Base-by-base conservation (phyloP, 169 alveolate genomes). In the Cyclospora cayetanensis region DNA sequence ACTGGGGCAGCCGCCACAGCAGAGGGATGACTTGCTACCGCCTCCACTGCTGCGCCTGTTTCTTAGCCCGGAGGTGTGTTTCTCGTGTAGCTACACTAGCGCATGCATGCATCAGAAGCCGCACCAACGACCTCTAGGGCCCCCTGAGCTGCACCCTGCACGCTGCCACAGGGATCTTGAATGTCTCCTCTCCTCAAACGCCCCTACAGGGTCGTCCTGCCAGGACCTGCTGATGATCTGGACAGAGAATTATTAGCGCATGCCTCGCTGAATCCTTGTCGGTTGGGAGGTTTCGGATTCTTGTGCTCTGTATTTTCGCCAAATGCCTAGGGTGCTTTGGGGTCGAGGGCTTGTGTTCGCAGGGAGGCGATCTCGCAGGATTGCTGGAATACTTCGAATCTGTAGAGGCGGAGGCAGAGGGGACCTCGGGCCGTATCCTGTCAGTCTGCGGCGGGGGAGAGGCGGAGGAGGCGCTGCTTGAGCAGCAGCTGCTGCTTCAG, bases 401-500 rank as follows among this genome's bases (percentile, higher is more conserved):
- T 18, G 66, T 76, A 5, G 66, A 39, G 0, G 86, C 86, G 0
- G 66, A 37, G 42, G 86, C 68, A 42, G 66, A 4, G 41, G 60
- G 60, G 60, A 7, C 7, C n/a, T 22, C 34, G 41, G 53, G 11
- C 55, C 34, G 60, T 4, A 27, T 65, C 0, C 39, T 76, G 39
- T 72, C 83, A 15, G 34, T 72, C 0, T 76, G 86, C 25, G 86
- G 86, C 12, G 86, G 86, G 7, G 86, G 86, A 4, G 86, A 76
- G 42, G 86, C 86, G 27, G 86, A 76, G n/a, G 86, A 76, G n/a
- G 86, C 43, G 31, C 65, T 76, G 86, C 86, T 76, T 39, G 86
- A 76, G 86, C 86, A 76, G 86, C 86, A 76, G 86, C 86, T 76
- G 86, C 66, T 76, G 86, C 86, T 76, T 60, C 66, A 60, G 0